Conservation (phyloP, 352 stramenopile species). For the Pythium dissotocum region DNA sequence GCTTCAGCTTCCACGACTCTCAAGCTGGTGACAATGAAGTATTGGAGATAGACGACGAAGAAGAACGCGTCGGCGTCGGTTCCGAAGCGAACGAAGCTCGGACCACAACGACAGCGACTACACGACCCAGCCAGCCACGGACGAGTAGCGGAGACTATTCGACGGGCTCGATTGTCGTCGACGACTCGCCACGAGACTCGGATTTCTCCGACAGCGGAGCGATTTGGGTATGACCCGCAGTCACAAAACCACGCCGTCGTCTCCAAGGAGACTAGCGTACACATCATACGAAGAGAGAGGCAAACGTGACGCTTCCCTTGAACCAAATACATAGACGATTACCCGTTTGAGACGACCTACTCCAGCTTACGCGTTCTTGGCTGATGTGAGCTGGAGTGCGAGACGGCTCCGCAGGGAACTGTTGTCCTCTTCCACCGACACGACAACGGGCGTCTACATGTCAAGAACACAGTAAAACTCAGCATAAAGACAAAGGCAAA, state of each 20-base stretch:
- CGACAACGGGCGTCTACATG: not conserved
- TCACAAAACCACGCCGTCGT: not conserved
- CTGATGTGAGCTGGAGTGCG: conserved; percentile 22
- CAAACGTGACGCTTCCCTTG: not conserved
- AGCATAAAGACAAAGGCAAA: not conserved
- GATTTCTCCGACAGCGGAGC: conserved; percentile 14
- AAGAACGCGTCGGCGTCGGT: not conserved
- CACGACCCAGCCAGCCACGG: not conserved
- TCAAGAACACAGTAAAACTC: not conserved
- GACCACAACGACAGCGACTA: not conserved
- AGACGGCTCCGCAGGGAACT: conserved; percentile 25
- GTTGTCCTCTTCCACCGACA: not conserved
- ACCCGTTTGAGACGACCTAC: not conserved
- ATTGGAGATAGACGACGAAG: not conserved
- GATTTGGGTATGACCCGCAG: conserved; percentile 8
- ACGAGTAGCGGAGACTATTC: not conserved
- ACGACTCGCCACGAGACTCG: conserved; percentile 12
- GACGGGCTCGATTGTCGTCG: not conserved
- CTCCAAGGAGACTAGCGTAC: not conserved
- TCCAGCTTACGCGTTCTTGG: conserved; percentile 19
- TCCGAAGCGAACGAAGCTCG: conserved; percentile 2
- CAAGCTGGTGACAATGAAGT: not conserved
- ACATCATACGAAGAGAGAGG: not conserved
- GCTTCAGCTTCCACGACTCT: conserved; percentile 15
- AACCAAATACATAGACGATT: conserved; percentile 4